Base-by-base conservation (phyloP, 176 grass and related monocot genomes). In the Metroxylon sagu region DNA sequence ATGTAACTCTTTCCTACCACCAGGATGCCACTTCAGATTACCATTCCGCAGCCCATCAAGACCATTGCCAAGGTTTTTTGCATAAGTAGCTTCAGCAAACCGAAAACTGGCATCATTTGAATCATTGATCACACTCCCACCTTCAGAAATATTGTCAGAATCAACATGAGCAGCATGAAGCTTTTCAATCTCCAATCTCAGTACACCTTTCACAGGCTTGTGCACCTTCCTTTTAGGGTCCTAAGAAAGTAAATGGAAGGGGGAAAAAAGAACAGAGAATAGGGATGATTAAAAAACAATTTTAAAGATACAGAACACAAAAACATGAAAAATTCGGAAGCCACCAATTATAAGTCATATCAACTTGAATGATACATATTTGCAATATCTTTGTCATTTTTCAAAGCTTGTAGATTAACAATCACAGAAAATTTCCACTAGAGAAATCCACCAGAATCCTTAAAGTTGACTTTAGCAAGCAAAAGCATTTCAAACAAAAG, bases 191-290 rank as follows among this genome's bases (percentile, higher is more conserved):
- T 98, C 93, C 73, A 98, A 66, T 60, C 59, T 83, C 49, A 98
- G 68, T 70, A 92, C 79, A 58, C 84, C 88, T 89, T 98, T 98
- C 55, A 98, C 93, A 23, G 93, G 88, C 71, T 98, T 98, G 79
- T 98, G 93, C 55, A 92, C 79, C 78, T 98, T 98, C 49, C 93
- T 72, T 89, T 98, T 98, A 25, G 93, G 93, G 54, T 98, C 93
- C 93, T 98, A 76, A 77, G 23, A 14, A 62, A 19, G n/a, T 26
- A 69, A 16, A 74, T 16, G 19, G 52, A 25, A 27, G 18, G 52
- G 26, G 48, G 52, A 60, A 49, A 6, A 59, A 30, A 52, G 15
- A 43, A 14, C n/a, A 59, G 18, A 50, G 18, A 27, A 10, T 50
- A 28, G 35, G 35, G 35, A 43, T 43, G 12, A 43, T 43, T 43